Evolutionary conservation across 1,139 yeast species (phyloP).

Genomic region (Sugiyamaella sp.): DNA sequence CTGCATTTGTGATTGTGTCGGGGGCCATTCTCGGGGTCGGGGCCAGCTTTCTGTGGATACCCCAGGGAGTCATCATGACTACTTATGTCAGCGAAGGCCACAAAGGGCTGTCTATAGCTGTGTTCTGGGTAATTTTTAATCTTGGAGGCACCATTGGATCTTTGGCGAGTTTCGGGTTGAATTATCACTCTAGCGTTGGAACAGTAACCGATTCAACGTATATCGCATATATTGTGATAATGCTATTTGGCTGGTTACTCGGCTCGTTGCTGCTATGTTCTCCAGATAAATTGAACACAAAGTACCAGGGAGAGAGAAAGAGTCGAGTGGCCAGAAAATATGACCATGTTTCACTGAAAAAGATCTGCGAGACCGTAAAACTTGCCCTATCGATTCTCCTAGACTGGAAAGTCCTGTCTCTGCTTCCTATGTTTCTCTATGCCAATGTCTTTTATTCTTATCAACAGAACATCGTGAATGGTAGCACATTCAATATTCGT

Average conservation of each 20-base stretch:
- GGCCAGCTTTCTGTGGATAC: constrained; percentile 63
- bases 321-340: constrained; percentile 20
- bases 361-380: constrained; percentile 18
- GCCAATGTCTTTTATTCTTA: constrained; percentile 66
- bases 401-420: constrained; percentile 33
- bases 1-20: constrained; percentile 59
- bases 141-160: constrained; percentile 55
- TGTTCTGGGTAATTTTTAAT: constrained; percentile 68
- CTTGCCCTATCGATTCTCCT: constrained; percentile 18
- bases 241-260: constrained; percentile 33
- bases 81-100: constrained; percentile 57
- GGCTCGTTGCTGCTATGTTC: constrained; percentile 27
- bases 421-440: constrained; percentile 62
- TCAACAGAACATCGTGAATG: constrained; percentile 59
- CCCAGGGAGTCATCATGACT: constrained; percentile 58
- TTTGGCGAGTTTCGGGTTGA: constrained; percentile 33
- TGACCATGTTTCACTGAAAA: constrained; percentile 12
- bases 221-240: constrained; percentile 33
- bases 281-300: constrained; percentile 19
- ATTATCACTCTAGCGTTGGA: constrained; percentile 28
- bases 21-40: constrained; percentile 65
- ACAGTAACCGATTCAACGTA: constrained; percentile 33
- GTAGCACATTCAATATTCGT: constrained; percentile 56
- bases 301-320: constrained; percentile 23
- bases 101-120: constrained; percentile 57